Evolutionary conservation across 2,329 filamentous ascomycete genomes (phyloP), one percentile per base, ranked within the genome.

Genomic region (Geosmithia putterillii): DNA sequence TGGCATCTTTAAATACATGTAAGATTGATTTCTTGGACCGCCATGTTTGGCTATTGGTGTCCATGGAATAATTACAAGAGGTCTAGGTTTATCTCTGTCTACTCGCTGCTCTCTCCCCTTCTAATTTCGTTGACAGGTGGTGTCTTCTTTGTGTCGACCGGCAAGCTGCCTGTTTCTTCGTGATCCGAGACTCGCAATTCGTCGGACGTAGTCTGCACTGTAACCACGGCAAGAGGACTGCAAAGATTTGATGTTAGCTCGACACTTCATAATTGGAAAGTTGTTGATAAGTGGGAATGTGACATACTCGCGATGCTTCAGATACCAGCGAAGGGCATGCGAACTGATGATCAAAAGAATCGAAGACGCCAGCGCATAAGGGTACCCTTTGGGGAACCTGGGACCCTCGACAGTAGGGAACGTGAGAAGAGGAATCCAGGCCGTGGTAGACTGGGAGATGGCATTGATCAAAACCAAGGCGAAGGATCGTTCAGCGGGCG

Each of bases 381-480:
- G 52, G 35, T 62, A 69, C 1, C 67, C 67, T 44, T 68, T 70
- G 0, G 57, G 56, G 41, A 60, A 71, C 2, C 58, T 48, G 1
- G 67, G 67, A 0, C 59, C 60, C 45, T 71, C 65, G 3, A 65
- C 59, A 0, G 66, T 70, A 0, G 58, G 60, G 48, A 74, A 79
- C 0, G 68, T 65, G 12, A 78, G 51, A 2, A 77, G 50, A 3
- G 66, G 68, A 3, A 70, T 76, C 73, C 73, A 79, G 0, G 69
- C 72, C 0, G 70, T 76, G 1, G 70, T 71, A 1, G 66, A 74
- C 51, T 74, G 72, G 0, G 71, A 62, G n/a, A 77, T 57, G 0
- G 64, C 60, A 40, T 73, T 78, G 47, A 74, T 68, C 19, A 72
- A 51, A 4, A 76, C 65, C 6, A 76, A 52, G 0, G 64, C 67